Conservation (phyloP, 208 protist genomes). For the Acanthamoeba royreba region DNA sequence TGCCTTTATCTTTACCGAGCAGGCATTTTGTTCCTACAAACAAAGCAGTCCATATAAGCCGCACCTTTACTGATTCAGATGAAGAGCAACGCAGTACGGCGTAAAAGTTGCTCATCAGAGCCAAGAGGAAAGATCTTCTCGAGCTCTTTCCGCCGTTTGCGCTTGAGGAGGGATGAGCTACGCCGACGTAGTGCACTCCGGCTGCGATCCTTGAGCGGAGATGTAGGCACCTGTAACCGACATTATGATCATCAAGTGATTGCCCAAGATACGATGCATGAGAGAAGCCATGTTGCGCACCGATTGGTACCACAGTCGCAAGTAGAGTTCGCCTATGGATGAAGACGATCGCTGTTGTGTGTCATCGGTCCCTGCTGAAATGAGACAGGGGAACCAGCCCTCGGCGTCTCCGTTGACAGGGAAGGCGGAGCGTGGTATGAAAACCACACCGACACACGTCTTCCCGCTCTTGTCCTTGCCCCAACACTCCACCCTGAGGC, state of each 20-base stretch:
- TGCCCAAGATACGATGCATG: neutral
- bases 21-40: neutral
- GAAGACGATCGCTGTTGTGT: neutral
- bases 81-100: neutral
- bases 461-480: slow-evolving; percentile 14
- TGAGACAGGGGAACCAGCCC: neutral
- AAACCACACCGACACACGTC: neutral
- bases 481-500: neutral
- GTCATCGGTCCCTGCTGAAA: neutral
- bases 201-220: neutral
- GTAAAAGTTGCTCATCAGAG: neutral
- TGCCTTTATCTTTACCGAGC: neutral
- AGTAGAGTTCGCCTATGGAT: neutral
- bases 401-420: neutral
- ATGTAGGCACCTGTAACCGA: neutral
- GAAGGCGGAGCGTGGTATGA: neutral
- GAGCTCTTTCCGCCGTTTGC: neutral
- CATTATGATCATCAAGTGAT: neutral
- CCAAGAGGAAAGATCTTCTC: neutral
- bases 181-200: neutral
- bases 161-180: neutral
- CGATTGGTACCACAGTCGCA: neutral
- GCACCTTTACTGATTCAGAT: neutral
- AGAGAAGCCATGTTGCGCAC: neutral
- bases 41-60: neutral